Evolutionary conservation across 495 filamentous ascomycete species (phyloP).

Genomic region (Poronia punctata): DNA sequence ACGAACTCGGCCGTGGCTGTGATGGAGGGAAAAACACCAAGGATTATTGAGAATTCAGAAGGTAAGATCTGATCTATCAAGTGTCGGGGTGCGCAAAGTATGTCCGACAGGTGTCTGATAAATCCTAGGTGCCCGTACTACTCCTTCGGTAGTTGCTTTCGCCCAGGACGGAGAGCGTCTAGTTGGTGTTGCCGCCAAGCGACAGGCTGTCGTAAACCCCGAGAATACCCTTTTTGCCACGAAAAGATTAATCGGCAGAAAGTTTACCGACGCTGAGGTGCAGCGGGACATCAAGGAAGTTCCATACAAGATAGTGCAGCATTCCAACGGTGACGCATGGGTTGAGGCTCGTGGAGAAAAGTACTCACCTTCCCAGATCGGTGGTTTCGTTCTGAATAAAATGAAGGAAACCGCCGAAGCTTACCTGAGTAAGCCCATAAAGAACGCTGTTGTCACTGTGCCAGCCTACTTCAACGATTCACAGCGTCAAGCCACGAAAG

Average conservation of each 20-base stretch:
- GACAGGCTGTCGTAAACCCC: conserved; percentile 97
- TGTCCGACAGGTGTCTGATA: too few relatives aligned
- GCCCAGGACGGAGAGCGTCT: conserved; percentile 94
- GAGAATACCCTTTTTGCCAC: conserved; percentile 99
- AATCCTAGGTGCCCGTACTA: conserved; percentile 77
- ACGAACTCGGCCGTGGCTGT: conserved; percentile 97
- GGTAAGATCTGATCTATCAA: too few relatives aligned
- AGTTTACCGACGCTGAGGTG: conserved; percentile 92
- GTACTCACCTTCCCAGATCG: conserved; percentile 97
- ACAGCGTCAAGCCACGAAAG: conserved; percentile 96
- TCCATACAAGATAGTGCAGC: conserved; percentile 98
- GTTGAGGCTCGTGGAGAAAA: conserved; percentile 91
- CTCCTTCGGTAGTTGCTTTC: conserved; percentile 94
- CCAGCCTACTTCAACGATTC: conserved; percentile 98
- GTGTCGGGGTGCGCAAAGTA: too few relatives aligned
- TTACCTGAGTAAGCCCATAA: conserved; percentile 79
- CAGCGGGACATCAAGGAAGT: conserved; percentile 98
- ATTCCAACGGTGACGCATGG: conserved; percentile 97
- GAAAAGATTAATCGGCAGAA: conserved; percentile 98
- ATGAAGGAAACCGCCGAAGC: conserved; percentile 98
- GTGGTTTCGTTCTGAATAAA: conserved; percentile 93
- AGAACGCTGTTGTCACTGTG: conserved; percentile 94
- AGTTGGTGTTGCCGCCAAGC: conserved; percentile 97
- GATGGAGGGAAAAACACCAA: conserved; percentile 92
- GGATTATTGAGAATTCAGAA: conserved; percentile 97